A percentile compares a stretch with the other conserved stretches of the same genome.
These are phyloP conservation scores for Zalerion maritima DNA, from an alignment of 495 filamentous ascomycete species.

Conservation along the genomic window DNA sequence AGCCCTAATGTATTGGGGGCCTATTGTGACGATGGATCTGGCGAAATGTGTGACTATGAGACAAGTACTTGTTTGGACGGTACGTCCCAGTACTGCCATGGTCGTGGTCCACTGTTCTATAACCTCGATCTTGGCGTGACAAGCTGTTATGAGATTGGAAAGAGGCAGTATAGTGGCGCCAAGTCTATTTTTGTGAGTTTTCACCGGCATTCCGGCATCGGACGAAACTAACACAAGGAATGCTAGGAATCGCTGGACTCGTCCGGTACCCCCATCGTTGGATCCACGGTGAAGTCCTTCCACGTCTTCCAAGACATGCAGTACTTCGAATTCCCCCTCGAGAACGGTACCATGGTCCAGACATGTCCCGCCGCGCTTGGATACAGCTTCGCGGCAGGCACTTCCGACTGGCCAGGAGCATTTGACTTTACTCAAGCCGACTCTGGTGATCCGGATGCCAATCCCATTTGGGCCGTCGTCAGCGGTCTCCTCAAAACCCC, in stretches of 20 bases:
- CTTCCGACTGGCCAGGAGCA: conserved; percentile 77
- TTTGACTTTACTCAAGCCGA: conserved; percentile 90
- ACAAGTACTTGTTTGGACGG: conserved; percentile 67
- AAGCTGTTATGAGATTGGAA: conserved; percentile 61
- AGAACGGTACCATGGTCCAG: conserved; percentile 55
- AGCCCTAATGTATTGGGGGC: conserved; percentile 75
- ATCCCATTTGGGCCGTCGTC: conserved; percentile 75
- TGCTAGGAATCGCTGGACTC: conserved; percentile 25
- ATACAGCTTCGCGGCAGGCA: conserved; percentile 85
- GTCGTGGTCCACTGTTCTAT: conserved; percentile 62
- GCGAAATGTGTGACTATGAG: conserved; percentile 46
- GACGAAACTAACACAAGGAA: conserved; percentile 6
- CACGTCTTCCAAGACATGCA: conserved; percentile 55
- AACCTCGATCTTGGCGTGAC: conserved; percentile 53
- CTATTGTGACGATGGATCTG: conserved; percentile 64
- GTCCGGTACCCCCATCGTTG: conserved; percentile 26
- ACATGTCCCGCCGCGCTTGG: conserved; percentile 91
- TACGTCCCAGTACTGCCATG: conserved; percentile 61
- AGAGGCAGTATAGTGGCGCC: conserved; percentile 49
- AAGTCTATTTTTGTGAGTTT: conserved; percentile 41
- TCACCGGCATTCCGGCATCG: background rate
- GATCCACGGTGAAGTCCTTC: conserved; percentile 43
- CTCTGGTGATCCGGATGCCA: conserved; percentile 46
- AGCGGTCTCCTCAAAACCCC: conserved; percentile 56
- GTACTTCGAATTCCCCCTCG: conserved; percentile 48